Evolutionary conservation across 371 early-diverging fungal genomes (phyloP), one percentile per base, ranked within the genome.

Genomic region (Mucor indicus): DNA sequence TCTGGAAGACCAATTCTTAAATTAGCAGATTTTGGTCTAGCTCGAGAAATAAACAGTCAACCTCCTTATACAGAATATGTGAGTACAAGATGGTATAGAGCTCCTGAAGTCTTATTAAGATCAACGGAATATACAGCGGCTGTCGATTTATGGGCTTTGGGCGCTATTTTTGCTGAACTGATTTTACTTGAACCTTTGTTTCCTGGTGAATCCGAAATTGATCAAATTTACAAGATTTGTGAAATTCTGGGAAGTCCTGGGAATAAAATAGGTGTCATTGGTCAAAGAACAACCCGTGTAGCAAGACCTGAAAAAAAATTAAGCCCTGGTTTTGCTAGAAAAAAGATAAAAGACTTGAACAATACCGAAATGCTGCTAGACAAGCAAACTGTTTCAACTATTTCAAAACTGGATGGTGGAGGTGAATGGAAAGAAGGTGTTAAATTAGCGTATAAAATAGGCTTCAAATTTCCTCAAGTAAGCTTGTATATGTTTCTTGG

Each of bases 101-200:
- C 99, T 6, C 99, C 99, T 21, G 99, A 99, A 72, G 87, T 99
- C 3, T 62, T 99, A 13, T 72, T 97, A 25, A 84, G 90, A 20
- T 84, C 85, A 8, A 81, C 87, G 1, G 67, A 68, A 24, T 99
- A 99, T 55, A 84, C 90, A 10, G 90, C 84, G 24, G 95, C 98
- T 6, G 91, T 99, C 23, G 99, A 99, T 67, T 75, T 99, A 16
- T 99, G 99, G 99, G 98, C 98, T 1, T 78, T 95, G 0, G 99
- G 99, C 1, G 77, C 90, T 3, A 96, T 98, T 19, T 69, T 92
- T 11, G 91, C 93, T 9, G 99, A 98, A 69, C 59, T 98, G 20
- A 76, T 87, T 30, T 84, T 80, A 9, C 71, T 90, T 13, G 66
- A 75, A 10, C 96, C 97, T n/a, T 63, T 98, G 33, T 97, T 98